phyloP scores from a whole-genome alignment of 2,329 filamentous ascomycete genomes.

The Alternaria sp. region DNA sequence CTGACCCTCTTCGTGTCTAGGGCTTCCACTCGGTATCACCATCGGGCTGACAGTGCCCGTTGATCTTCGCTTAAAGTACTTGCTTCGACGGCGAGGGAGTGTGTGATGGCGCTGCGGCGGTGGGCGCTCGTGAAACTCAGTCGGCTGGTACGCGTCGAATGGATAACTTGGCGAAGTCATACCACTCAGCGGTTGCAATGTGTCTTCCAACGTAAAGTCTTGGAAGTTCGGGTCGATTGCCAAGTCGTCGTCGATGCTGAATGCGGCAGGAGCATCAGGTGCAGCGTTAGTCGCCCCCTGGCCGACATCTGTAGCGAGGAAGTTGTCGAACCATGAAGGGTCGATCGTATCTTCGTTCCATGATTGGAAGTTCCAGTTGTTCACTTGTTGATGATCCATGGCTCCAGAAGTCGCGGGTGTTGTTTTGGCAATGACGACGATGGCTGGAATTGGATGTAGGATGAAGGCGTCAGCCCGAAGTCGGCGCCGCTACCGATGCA shows the following conservation, averaged over 20 bases:
- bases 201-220: background rate
- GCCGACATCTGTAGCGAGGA: constrained; percentile 1
- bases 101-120: constrained; percentile 11
- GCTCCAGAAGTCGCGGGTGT: background rate
- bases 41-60: constrained; percentile 14
- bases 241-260: background rate
- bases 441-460: background rate
- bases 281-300: background rate
- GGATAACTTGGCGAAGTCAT: background rate
- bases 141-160: background rate
- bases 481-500: background rate
- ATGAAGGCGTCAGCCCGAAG: constrained; percentile 1
- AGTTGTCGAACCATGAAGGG: constrained; percentile 2
- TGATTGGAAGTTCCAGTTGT: background rate
- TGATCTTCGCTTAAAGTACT: constrained; percentile 18
- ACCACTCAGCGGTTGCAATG: background rate
- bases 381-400: constrained; percentile 9
- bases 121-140: background rate
- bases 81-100: constrained; percentile 25
- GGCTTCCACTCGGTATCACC: constrained; percentile 6
- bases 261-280: background rate
- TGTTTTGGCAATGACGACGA: background rate
- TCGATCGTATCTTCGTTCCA: constrained; percentile 9
- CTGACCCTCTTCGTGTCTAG: constrained; percentile 6
- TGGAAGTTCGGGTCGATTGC: background rate